A percentile compares a stretch with the other conserved stretches of the same genome.
These are phyloP conservation scores for Suhomyces pyralidae DNA, from an alignment of 805 yeast genomes.

Conservation along the genomic window DNA sequence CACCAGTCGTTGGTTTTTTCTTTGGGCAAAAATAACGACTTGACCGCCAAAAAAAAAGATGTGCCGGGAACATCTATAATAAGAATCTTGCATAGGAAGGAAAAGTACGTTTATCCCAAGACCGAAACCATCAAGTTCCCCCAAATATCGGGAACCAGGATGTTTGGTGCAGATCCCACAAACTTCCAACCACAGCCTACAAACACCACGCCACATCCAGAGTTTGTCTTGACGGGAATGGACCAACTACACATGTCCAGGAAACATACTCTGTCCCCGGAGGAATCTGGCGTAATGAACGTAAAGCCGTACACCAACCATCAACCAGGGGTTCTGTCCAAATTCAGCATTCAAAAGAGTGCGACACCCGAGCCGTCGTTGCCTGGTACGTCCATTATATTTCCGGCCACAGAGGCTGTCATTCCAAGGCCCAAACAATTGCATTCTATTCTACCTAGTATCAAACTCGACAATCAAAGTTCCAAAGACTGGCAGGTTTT, in stretches of 20 bases:
- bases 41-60: conserved; percentile 8
- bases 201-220: not conserved
- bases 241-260: not conserved
- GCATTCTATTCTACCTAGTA: not conserved
- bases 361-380: not conserved
- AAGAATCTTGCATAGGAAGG: conserved; percentile 6
- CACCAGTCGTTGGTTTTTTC: conserved; percentile 10
- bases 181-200: not conserved
- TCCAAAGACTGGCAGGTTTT: conserved; percentile 9
- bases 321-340: conserved; percentile 4
- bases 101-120: conserved; percentile 2
- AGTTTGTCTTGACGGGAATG: not conserved
- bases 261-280: not conserved
- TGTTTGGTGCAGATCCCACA: not conserved
- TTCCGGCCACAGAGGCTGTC: not conserved
- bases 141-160: conserved; percentile 3
- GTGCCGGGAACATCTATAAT: conserved; percentile 14
- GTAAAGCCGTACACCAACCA: conserved; percentile 7
- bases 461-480: conserved; percentile 3
- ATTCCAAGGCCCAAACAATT: not conserved
- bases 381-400: conserved; percentile 9
- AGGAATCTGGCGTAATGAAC: conserved; percentile 2
- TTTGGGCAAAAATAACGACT: conserved; percentile 8
- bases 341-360: conserved; percentile 4
- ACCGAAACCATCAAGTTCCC: conserved; percentile 5